These are phyloP conservation scores for Alternaria gansuensis DNA, from an alignment of 2,329 filamentous ascomycete species.

Conservation along the genomic window DNA sequence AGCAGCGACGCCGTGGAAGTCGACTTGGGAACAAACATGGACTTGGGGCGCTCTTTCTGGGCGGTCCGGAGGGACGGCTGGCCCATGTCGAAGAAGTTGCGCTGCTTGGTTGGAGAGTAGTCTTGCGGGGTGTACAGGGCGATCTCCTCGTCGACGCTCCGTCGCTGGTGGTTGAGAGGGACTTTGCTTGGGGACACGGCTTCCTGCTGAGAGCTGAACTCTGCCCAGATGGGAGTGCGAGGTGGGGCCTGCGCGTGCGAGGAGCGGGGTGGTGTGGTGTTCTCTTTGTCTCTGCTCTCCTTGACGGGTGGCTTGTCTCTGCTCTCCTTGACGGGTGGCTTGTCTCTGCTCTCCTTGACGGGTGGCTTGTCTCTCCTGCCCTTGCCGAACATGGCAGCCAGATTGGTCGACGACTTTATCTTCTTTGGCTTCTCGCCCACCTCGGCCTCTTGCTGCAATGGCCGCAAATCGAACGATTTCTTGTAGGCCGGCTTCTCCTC, in stretches of 20 bases:
- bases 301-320: conserved; percentile 82
- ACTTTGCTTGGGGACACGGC: conserved; percentile 53
- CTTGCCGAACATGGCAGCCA: conserved; percentile 78
- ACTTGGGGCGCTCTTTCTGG: conserved; percentile 61
- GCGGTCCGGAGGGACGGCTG: conserved; percentile 52
- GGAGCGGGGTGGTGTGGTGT: conserved; percentile 69
- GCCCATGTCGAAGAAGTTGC: conserved; percentile 66
- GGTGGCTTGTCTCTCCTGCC: conserved; percentile 69
- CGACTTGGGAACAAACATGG: conserved; percentile 57
- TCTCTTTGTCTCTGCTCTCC: conserved; percentile 78
- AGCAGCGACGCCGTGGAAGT: conserved; percentile 54
- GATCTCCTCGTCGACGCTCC: conserved; percentile 63
- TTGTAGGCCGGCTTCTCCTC: conserved; percentile 47
- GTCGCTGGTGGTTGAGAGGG: conserved; percentile 56
- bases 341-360: conserved; percentile 65
- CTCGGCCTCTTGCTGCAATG: conserved; percentile 40
- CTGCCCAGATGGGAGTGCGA: conserved; percentile 80
- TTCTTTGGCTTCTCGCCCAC: conserved; percentile 65
- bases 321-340: conserved; percentile 61
- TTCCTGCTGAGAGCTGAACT: conserved; percentile 66
- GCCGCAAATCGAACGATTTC: conserved; percentile 43
- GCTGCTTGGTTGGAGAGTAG: conserved; percentile 69
- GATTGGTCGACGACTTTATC: conserved; percentile 82
- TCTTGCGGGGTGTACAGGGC: conserved; percentile 66
- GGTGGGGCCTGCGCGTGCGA: conserved; percentile 53